A percentile compares a stretch with the other conserved stretches of the same genome.
Conservation (phyloP, 2,329 filamentous ascomycete genomes). For the Fusarium sp. region DNA sequence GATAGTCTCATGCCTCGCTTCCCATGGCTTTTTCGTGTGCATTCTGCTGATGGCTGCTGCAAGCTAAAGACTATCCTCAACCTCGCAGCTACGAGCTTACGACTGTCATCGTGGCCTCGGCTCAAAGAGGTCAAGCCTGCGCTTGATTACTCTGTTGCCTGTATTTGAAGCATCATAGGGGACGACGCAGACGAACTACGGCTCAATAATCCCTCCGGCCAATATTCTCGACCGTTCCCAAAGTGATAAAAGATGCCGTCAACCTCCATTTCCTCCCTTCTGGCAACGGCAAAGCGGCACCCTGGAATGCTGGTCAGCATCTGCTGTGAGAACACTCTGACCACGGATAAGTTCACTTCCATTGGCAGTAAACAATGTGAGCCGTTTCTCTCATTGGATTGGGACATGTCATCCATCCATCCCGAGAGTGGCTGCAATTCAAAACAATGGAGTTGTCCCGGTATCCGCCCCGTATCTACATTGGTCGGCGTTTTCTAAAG, state of each 20-base stretch:
- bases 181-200: conserved; percentile 19
- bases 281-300: conserved; percentile 34
- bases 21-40: conserved; percentile 30
- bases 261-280: conserved; percentile 6
- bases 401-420: conserved; percentile 33
- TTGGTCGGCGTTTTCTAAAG: conserved; percentile 12
- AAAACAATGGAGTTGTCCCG: conserved; percentile 21
- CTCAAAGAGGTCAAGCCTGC: conserved; percentile 44
- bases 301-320: conserved; percentile 23
- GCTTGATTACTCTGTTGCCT: conserved; percentile 37
- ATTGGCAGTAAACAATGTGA: conserved; percentile 22
- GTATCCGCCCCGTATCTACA: background rate
- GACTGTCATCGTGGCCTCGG: conserved; percentile 43
- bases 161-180: conserved; percentile 9
- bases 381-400: conserved; percentile 20
- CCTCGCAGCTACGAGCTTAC: conserved; percentile 40
- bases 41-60: conserved; percentile 19
- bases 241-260: conserved; percentile 13
- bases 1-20: conserved; percentile 20
- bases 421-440: conserved; percentile 39
- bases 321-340: conserved; percentile 9
- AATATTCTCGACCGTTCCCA: conserved; percentile 8
- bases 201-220: conserved; percentile 27
- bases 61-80: conserved; percentile 22
- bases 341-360: conserved; percentile 1